Conservation (phyloP, 1,284 basidiomycete genomes). For the Phlebopus sp. region DNA sequence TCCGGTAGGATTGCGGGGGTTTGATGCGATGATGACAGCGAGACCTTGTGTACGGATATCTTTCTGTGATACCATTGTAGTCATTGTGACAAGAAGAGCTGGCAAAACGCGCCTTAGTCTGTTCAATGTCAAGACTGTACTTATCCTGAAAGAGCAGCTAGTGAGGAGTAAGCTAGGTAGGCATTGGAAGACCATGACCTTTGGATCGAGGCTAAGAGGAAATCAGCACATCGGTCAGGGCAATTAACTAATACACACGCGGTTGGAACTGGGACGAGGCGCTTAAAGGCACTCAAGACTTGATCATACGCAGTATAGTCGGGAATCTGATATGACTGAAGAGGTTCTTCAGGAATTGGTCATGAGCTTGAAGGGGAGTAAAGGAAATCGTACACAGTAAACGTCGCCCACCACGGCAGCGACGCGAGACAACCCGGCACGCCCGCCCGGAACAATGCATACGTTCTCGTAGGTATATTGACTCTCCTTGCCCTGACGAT, state of each 20-base stretch:
- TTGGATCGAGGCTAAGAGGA: constrained; percentile 50
- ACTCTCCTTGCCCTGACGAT: constrained; percentile 74
- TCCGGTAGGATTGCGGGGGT: constrained; percentile 91
- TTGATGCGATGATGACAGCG: constrained; percentile 84
- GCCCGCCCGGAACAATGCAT: constrained; percentile 89
- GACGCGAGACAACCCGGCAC: constrained; percentile 85
- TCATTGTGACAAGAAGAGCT: neutral
- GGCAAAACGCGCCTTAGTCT: constrained; percentile 49
- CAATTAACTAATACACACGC: constrained; percentile 49
- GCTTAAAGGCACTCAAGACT: constrained; percentile 83
- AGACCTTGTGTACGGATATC: constrained; percentile 81
- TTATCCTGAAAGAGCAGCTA: constrained; percentile 41
- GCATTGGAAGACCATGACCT: constrained; percentile 35
- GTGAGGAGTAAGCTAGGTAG: constrained; percentile 6
- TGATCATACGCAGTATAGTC: constrained; percentile 89
- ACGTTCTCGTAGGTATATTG: constrained; percentile 91
- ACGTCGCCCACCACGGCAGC: constrained; percentile 88
- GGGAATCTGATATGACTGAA: constrained; percentile 79
- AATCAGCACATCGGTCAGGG: constrained; percentile 5
- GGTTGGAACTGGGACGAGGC: constrained; percentile 87
- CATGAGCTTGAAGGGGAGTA: neutral
- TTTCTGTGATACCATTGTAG: constrained; percentile 41
- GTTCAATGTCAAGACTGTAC: constrained; percentile 74
- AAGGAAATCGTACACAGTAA: constrained; percentile 52
- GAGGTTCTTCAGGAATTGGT: constrained; percentile 1